Base-by-base conservation (phyloP, 768 basidiomycete genomes). In the Collybia sordida region DNA sequence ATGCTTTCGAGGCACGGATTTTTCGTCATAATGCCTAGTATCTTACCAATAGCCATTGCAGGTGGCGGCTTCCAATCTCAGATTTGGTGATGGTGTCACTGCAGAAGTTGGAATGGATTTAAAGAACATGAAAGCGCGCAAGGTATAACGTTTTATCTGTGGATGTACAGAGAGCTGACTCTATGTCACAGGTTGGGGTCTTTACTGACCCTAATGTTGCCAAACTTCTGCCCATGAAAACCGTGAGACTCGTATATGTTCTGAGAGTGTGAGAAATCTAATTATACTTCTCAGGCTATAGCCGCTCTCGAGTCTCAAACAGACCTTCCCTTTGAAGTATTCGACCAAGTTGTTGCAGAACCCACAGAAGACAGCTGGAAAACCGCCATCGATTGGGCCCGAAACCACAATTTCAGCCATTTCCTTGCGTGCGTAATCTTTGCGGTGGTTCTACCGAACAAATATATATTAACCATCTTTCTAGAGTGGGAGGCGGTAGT, bases 321-420 rank as follows among this genome's bases (percentile, higher is more conserved):
- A 11, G 83, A 86, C 54, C 78, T 96, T 47, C 79, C 82, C 0
- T 96, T 90, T 60, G 86, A 91, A 58, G 77, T 96, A 6, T 93
- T 85, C 57, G 90, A 90, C 62, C 75, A 79, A 49, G 88, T 92
- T 0, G 81, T 91, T 12, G 80, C 92, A 2, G 96, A 98, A 63
- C 96, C 96, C 0, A 98, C 95, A 0, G 93, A 97, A 64, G 85
- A 81, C 34, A 93, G 88, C 57, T 94, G 88, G 88, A 76, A 85
- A 52, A 78, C 85, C 31, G 96, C 96, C 6, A 96, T 98, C 56
- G 75, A 80, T 3, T 98, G 93, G 86, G 82, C 94, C 14, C 78
- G 93, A 51, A 59, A 83, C 52, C 85, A 92, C 49, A 86, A 97
- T 70, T 92, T 95, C 66, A 93, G 88, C 59, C 96, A 98, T 64